phyloP scores from a whole-genome alignment of 192 early-diverging fungal species.

The Backusella macrospora region DNA sequence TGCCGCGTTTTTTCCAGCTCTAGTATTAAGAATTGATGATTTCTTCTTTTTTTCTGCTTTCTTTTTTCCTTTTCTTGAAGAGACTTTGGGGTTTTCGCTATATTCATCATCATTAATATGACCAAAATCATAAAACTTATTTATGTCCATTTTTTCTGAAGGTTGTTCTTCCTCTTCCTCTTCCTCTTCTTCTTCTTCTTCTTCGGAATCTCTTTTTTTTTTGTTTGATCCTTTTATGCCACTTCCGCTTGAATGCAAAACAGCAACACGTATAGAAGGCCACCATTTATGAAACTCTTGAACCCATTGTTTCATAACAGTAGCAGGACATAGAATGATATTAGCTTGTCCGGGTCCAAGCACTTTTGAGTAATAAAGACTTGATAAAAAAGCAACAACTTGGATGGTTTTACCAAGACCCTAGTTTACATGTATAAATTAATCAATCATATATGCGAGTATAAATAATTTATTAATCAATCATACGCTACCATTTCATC shows the following conservation, averaged over 20 bases:
- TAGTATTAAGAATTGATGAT: slow-evolving; percentile 27
- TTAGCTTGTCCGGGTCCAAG: slow-evolving; percentile 52
- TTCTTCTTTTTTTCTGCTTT: slow-evolving; percentile 16
- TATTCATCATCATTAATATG: slow-evolving; percentile 36
- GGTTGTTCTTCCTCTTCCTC: slow-evolving; percentile 3
- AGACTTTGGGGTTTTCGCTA: slow-evolving; percentile 24
- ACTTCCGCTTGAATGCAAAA: slow-evolving; percentile 86
- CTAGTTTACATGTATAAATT: slow-evolving; percentile 33
- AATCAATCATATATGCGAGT: background rate
- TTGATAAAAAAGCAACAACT: slow-evolving; percentile 80
- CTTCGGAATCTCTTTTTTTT: slow-evolving; percentile 32
- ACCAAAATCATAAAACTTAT: slow-evolving; percentile 2
- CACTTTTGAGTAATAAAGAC: slow-evolving; percentile 72
- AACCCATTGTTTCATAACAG: slow-evolving; percentile 82
- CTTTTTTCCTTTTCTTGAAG: background rate
- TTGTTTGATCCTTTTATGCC: slow-evolving; percentile 55
- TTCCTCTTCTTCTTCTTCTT: slow-evolving; percentile 12
- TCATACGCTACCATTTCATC: slow-evolving; percentile 80
- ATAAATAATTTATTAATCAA: background rate
- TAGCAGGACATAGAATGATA: slow-evolving; percentile 77
- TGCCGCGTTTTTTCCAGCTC: slow-evolving; percentile 44
- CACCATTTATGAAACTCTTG: slow-evolving; percentile 82
- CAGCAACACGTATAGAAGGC: slow-evolving; percentile 85
- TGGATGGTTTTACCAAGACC: slow-evolving; percentile 96
- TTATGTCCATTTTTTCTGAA: background rate